Conservation (phyloP, 208 protist species). For the Sergeia podlipaevii region DNA sequence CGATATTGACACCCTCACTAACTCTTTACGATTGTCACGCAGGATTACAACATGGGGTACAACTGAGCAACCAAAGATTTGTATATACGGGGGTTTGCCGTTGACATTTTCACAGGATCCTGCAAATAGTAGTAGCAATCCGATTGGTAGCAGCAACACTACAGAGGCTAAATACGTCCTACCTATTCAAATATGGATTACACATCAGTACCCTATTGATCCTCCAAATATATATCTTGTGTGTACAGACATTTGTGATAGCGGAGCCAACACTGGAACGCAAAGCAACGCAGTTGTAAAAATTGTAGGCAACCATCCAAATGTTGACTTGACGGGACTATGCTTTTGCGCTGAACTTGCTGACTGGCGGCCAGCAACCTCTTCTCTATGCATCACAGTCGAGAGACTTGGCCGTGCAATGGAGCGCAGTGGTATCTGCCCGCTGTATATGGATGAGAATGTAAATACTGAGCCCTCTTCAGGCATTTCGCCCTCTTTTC, state of each 20-base stretch:
- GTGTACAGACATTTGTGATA: neutral
- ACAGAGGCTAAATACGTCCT: constrained; percentile 15
- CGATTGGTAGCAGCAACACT: neutral
- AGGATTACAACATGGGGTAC: constrained; percentile 37
- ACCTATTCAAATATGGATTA: constrained; percentile 63
- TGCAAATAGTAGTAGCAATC: neutral
- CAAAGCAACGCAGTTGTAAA: constrained; percentile 22
- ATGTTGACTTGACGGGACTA: constrained; percentile 50
- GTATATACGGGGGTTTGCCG: constrained; percentile 52
- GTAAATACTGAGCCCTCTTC: neutral
- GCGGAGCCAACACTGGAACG: neutral
- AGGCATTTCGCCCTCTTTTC: neutral
- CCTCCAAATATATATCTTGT: constrained; percentile 48
- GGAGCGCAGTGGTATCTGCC: constrained; percentile 28
- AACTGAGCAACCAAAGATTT: constrained; percentile 52
- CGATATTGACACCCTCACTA: constrained; percentile 31
- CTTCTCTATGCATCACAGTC: constrained; percentile 27
- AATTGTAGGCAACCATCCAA: constrained; percentile 38
- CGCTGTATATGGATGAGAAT: constrained; percentile 34
- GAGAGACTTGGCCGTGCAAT: constrained; percentile 21
- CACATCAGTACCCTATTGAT: constrained; percentile 45
- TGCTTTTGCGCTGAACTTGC: constrained; percentile 44
- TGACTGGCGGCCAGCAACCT: constrained; percentile 36
- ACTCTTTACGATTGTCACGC: constrained; percentile 21
- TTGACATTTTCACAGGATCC: constrained; percentile 18